phyloP scores from a whole-genome alignment of 805 yeast genomes.

The Candida verbasci region DNA sequence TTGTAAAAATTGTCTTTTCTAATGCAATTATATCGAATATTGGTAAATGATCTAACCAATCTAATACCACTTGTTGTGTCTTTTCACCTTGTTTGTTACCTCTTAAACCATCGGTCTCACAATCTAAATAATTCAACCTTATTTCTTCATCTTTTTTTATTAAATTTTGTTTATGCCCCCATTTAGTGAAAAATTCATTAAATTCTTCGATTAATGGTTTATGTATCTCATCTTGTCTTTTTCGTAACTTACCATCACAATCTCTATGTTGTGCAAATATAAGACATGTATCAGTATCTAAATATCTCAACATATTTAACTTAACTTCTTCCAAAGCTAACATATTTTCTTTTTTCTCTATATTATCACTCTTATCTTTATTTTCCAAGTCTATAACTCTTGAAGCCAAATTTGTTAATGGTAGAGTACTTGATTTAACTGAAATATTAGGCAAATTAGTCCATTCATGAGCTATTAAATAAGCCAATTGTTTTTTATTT shows the following conservation, averaged over 20 bases:
- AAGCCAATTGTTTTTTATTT: constrained; percentile 58
- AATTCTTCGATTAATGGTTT: constrained; percentile 67
- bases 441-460: constrained; percentile 56
- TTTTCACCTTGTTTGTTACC: constrained; percentile 70
- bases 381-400: constrained; percentile 72
- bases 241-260: constrained; percentile 76
- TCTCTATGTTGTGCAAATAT: constrained; percentile 79
- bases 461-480: constrained; percentile 86
- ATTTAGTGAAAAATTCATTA: constrained; percentile 52
- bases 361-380: constrained; percentile 22
- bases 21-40: constrained; percentile 81
- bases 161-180: constrained; percentile 23
- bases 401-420: constrained; percentile 82
- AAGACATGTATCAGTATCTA: constrained; percentile 91
- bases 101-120: constrained; percentile 74
- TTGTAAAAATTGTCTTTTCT: constrained; percentile 81
- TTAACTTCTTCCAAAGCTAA: constrained; percentile 53
- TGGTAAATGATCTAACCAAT: constrained; percentile 61
- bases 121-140: constrained; percentile 60
- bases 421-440: constrained; percentile 75
- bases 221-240: constrained; percentile 74
- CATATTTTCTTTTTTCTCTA: constrained; percentile 31
- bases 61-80: constrained; percentile 56
- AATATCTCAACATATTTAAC: constrained; percentile 63
- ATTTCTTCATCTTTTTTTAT: constrained; percentile 25